Evolutionary conservation across 1,139 yeast genomes (phyloP).

Genomic region (Dujonia santamariae): DNA sequence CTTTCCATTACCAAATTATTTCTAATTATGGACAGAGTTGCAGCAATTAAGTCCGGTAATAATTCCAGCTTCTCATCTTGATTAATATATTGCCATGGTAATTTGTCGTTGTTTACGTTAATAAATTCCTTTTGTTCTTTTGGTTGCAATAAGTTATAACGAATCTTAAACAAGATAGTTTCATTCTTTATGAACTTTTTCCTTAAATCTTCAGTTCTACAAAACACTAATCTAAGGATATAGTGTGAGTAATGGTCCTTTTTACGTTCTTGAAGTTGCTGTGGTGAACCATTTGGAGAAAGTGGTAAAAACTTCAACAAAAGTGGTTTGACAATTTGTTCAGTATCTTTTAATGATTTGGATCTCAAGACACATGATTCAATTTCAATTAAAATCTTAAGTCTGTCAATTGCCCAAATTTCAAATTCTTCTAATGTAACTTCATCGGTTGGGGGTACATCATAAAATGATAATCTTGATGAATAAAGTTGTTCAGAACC

Average conservation of each 20-base stretch:
- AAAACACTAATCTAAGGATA: conserved; percentile 82
- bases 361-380: conserved; percentile 73
- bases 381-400: conserved; percentile 78
- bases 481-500: conserved; percentile 10
- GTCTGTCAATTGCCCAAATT: conserved; percentile 90
- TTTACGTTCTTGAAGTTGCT: conserved; percentile 50
- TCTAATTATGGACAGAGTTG: conserved; percentile 40
- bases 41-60: conserved; percentile 51
- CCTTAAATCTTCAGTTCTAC: conserved; percentile 84
- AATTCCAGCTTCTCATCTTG: conserved; percentile 57
- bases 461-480: conserved; percentile 63
- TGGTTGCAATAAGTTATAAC: conserved; percentile 64
- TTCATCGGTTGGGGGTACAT: conserved; percentile 74
- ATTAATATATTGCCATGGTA: conserved; percentile 70
- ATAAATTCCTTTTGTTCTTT: conserved; percentile 75
- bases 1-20: conserved; percentile 26
- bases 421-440: conserved; percentile 91
- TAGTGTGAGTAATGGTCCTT: conserved; percentile 93
- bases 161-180: conserved; percentile 64
- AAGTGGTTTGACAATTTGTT: conserved; percentile 60
- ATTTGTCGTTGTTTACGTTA: conserved; percentile 44
- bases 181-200: conserved; percentile 78
- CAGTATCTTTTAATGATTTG: conserved; percentile 63
- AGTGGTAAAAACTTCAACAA: conserved; percentile 67
- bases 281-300: conserved; percentile 4